phyloP scores from a whole-genome alignment of 805 yeast species.

The Tetrapisispora phaffii region DNA sequence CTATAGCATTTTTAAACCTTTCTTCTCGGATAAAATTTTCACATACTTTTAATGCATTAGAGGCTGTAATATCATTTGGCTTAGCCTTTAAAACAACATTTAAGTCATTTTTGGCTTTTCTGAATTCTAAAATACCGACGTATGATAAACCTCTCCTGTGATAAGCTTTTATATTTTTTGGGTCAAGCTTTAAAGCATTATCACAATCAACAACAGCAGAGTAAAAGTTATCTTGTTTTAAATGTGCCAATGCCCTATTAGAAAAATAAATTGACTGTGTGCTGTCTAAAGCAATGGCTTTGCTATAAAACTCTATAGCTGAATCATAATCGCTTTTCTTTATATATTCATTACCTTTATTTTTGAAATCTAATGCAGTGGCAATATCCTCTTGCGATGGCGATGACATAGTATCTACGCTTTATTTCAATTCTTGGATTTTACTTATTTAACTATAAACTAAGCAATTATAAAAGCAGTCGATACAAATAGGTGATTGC shows the following conservation, averaged over 20 bases:
- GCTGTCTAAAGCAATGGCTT: slow-evolving; percentile 59
- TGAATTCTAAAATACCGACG: slow-evolving; percentile 65
- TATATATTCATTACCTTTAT: slow-evolving; percentile 63
- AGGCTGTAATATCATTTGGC: slow-evolving; percentile 64
- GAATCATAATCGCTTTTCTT: slow-evolving; percentile 52
- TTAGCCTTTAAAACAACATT: slow-evolving; percentile 48
- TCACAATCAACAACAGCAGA: slow-evolving; percentile 73
- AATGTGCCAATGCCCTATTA: slow-evolving; percentile 83
- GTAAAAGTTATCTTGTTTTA: slow-evolving; percentile 80
- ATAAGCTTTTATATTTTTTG: slow-evolving; percentile 63
- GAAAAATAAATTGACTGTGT: slow-evolving; percentile 58
- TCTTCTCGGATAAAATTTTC: slow-evolving; percentile 55
- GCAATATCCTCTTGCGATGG: slow-evolving; percentile 15
- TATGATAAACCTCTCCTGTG: slow-evolving; percentile 80
- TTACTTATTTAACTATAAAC: too few species aligned
- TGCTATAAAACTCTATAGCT: slow-evolving; percentile 63
- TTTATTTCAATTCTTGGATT: too few species aligned
- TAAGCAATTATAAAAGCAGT: too few species aligned
- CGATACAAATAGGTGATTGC: too few species aligned
- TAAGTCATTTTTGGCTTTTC: slow-evolving; percentile 63
- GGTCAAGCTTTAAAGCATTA: slow-evolving; percentile 57
- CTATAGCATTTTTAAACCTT: slow-evolving; percentile 82
- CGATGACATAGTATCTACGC: slow-evolving; percentile 9
- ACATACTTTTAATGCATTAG: slow-evolving; percentile 51
- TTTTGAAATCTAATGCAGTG: slow-evolving; percentile 45